Evolutionary conservation across 306 rosid genomes (phyloP).

Genomic region (Glycyrrhiza uralensis): DNA sequence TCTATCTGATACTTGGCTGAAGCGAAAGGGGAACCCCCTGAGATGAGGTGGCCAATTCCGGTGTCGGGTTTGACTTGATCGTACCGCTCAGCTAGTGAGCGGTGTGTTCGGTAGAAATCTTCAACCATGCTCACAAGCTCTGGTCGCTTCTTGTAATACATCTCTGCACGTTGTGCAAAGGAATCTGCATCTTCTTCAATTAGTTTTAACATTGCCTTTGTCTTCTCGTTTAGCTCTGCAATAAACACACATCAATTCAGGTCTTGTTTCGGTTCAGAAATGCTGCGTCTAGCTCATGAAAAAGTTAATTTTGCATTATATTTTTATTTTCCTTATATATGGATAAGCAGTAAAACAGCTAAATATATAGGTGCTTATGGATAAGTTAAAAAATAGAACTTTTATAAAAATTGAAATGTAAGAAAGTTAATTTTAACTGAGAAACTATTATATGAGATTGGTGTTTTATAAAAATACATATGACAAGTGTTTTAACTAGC

Average conservation of each 20-base stretch:
- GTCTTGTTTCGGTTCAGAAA: too few relatives aligned
- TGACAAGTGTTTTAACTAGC: too few relatives aligned
- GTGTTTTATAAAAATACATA: too few relatives aligned
- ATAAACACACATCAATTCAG: neutral
- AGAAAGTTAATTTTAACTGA: too few relatives aligned
- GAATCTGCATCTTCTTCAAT: constrained; percentile 88
- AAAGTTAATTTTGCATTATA: too few relatives aligned
- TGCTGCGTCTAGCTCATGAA: too few relatives aligned
- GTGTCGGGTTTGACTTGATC: constrained; percentile 69
- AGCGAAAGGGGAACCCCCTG: constrained; percentile 58
- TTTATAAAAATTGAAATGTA: too few relatives aligned
- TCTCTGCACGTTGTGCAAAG: constrained; percentile 88
- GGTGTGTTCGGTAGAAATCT: constrained; percentile 77
- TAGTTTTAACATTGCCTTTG: constrained; percentile 60
- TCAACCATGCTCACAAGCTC: constrained; percentile 75
- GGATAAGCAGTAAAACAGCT: too few relatives aligned
- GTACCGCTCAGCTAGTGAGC: constrained; percentile 68
- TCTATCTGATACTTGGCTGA: constrained; percentile 42
- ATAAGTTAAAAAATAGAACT: too few relatives aligned
- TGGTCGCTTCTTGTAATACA: constrained; percentile 86
- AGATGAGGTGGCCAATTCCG: constrained; percentile 43
- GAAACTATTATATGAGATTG: too few relatives aligned
- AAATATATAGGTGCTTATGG: too few relatives aligned
- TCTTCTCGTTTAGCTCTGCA: constrained; percentile 68
- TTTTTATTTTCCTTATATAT: too few relatives aligned